Conservation (phyloP, 2,329 filamentous ascomycete genomes). For the Madurella fahalii region DNA sequence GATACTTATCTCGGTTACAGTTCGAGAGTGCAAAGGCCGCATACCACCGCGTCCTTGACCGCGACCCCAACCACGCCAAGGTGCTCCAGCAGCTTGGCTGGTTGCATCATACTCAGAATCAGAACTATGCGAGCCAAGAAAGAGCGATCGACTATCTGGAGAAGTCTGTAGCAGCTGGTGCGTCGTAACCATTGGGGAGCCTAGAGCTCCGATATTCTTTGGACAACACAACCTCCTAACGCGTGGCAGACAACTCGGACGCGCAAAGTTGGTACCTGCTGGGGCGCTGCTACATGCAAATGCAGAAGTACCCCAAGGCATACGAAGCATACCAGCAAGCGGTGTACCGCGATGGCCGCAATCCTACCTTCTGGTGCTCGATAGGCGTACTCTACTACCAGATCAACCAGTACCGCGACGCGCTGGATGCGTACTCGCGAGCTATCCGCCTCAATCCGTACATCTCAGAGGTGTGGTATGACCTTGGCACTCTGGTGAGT, state of each 20-base stretch:
- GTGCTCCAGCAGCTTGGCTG: conserved; percentile 96
- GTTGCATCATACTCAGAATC: conserved; percentile 96
- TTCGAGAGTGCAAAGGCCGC: conserved; percentile 90
- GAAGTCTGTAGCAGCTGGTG: conserved; percentile 90
- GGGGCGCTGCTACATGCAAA: conserved; percentile 97
- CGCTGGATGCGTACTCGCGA: conserved; percentile 92
- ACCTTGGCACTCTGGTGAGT: conserved; percentile 88
- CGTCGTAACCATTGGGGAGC: conserved; percentile 33
- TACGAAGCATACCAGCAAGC: conserved; percentile 99
- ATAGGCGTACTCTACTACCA: conserved; percentile 99
- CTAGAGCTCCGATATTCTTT: conserved; percentile 7
- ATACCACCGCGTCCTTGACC: conserved; percentile 88
- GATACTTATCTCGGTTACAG: conserved; percentile 42
- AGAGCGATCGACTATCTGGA: conserved; percentile 95
- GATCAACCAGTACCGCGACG: conserved; percentile 98
- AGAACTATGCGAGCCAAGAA: conserved; percentile 85
- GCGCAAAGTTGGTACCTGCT: conserved; percentile 98
- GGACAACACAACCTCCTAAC: conserved; percentile 26
- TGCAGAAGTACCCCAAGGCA: conserved; percentile 97
- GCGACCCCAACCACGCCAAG: conserved; percentile 94
- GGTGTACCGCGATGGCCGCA: conserved; percentile 94
- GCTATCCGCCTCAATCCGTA: conserved; percentile 96
- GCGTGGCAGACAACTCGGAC: conserved; percentile 73
- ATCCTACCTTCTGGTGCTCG: conserved; percentile 99
- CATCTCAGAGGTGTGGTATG: conserved; percentile 99